phyloP scores from a whole-genome alignment of 768 basidiomycete species.

The Coprinellus micaceus region DNA sequence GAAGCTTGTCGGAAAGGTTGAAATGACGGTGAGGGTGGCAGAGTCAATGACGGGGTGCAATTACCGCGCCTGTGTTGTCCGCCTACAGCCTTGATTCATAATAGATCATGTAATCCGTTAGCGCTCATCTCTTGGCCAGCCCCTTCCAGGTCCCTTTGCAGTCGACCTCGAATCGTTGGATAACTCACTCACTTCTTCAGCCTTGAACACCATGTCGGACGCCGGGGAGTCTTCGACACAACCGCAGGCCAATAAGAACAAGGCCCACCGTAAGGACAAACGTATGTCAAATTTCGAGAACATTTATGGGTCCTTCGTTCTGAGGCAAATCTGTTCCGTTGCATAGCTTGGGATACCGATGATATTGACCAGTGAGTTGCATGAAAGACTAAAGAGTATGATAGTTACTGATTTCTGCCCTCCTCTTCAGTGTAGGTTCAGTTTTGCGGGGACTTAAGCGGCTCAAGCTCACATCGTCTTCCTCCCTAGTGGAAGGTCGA shows the following conservation, averaged over 20 bases:
- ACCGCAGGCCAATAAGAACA: conserved; percentile 83
- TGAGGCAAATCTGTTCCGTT: conserved; percentile 15
- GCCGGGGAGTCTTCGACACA: conserved; percentile 40
- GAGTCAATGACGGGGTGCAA: too few species aligned
- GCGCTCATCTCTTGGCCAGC: too few species aligned
- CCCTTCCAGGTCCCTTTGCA: not conserved
- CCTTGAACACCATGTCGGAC: not conserved
- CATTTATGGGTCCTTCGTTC: not conserved
- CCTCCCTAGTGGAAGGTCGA: conserved; percentile 80
- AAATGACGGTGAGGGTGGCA: too few species aligned
- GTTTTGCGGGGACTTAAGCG: not conserved
- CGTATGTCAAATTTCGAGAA: conserved; percentile 49
- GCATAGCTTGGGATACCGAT: conserved; percentile 95
- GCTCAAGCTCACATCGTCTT: not conserved
- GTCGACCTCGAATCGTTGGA: too few species aligned
- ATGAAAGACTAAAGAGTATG: not conserved
- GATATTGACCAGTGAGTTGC: conserved; percentile 92
- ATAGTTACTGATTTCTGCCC: not conserved
- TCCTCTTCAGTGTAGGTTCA: not conserved
- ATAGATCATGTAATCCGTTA: too few species aligned
- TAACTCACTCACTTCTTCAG: not conserved
- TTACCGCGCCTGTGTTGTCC: too few species aligned
- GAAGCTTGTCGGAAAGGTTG: too few species aligned
- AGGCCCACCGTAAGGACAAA: conserved; percentile 89
- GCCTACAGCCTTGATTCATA: too few species aligned